These are phyloP conservation scores for Lolium multiflorum DNA, from an alignment of 176 grass and related monocot species.

Conservation along the genomic window DNA sequence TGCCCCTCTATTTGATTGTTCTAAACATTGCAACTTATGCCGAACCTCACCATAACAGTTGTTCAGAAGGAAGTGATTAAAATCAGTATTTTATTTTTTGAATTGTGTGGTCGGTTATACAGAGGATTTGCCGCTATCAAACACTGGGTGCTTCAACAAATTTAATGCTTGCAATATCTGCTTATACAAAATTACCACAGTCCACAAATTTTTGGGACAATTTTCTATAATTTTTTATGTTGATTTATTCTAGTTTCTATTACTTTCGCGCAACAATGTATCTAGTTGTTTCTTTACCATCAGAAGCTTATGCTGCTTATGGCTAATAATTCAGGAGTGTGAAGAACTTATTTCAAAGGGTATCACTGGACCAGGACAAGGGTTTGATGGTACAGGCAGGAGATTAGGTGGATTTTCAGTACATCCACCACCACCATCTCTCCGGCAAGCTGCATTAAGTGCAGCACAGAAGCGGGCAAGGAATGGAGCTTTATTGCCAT, in stretches of 20 bases:
- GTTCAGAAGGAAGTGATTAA: not conserved
- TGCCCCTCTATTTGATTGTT: not conserved
- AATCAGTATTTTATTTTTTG: not conserved
- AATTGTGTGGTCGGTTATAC: not conserved
- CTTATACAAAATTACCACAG: too few relatives aligned
- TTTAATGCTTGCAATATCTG: too few relatives aligned
- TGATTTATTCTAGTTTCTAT: too few relatives aligned
- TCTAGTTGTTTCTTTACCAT: constrained; percentile 1
- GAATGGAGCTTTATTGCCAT: constrained; percentile 71
- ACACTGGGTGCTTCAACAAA: too few relatives aligned
- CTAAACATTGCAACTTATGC: not conserved
- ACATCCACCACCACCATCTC: constrained; percentile 64
- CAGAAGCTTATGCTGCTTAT: constrained; percentile 17
- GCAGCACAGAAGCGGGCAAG: constrained; percentile 89
- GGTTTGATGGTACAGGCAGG: constrained; percentile 81
- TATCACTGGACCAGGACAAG: constrained; percentile 82
- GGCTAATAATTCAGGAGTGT: constrained; percentile 74
- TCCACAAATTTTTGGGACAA: too few relatives aligned
- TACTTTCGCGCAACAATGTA: too few relatives aligned
- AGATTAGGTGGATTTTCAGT: constrained; percentile 78
- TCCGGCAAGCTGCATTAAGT: constrained; percentile 70
- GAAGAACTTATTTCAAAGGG: constrained; percentile 95
- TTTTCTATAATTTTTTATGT: too few relatives aligned
- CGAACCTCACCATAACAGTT: not conserved
- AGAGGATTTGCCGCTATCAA: too few relatives aligned